phyloP scores from a whole-genome alignment of 495 filamentous ascomycete species.

The Neurospora hispaniola region DNA sequence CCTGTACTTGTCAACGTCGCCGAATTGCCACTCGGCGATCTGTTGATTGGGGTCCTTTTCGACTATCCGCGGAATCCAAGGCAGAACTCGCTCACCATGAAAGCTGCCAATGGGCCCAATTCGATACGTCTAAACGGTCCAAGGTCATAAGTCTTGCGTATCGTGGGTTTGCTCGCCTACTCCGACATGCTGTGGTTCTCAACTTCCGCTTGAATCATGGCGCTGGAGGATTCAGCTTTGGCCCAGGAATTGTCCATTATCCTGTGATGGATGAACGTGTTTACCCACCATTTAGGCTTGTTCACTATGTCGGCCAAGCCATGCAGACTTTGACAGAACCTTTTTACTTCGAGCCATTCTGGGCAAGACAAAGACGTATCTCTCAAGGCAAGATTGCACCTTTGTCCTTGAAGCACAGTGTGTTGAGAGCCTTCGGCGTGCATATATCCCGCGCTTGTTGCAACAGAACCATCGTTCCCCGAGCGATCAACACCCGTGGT shows the following conservation, averaged over 20 bases:
- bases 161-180: not conserved
- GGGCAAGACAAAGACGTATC: not conserved
- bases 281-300: not conserved
- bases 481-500: not conserved
- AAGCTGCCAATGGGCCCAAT: not conserved
- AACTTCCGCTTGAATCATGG: not conserved
- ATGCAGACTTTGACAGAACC: not conserved
- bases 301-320: not conserved
- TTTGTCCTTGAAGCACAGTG: not conserved
- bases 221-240: not conserved
- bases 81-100: not conserved
- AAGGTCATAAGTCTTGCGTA: not conserved
- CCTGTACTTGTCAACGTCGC: not conserved
- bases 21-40: not conserved
- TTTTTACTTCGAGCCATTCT: accelerated
- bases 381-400: too few relatives aligned
- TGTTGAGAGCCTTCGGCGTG: not conserved
- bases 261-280: not conserved
- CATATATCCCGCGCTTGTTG: not conserved
- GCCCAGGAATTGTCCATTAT: not conserved
- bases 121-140: not conserved
- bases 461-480: not conserved
- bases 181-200: not conserved
- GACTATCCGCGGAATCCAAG: not conserved
- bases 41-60: not conserved